Evolutionary conservation across 129 eudicot genomes (phyloP).

Genomic region (Flaveria bidentis): DNA sequence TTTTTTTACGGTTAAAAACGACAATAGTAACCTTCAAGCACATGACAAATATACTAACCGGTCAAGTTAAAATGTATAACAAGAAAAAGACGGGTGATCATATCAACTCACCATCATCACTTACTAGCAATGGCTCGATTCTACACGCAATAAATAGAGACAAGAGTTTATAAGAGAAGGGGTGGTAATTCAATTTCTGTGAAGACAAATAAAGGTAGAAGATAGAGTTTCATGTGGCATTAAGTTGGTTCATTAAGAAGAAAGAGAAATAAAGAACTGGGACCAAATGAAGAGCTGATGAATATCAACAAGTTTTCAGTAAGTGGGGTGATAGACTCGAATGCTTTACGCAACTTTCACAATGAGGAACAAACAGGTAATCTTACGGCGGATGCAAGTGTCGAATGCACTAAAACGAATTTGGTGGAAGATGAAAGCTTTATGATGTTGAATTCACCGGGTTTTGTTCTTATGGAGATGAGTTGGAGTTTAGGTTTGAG

Average conservation of each 20-base stretch:
- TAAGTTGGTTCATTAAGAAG: conserved; percentile 15
- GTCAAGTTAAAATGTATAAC: conserved; percentile 42
- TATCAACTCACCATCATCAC: conserved; percentile 19
- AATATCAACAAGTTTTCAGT: conserved; percentile 24
- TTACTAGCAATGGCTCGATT: conserved; percentile 13
- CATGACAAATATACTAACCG: conserved; percentile 18
- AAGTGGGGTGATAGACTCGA: no score
- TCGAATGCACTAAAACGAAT: not conserved
- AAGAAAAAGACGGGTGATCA: conserved; percentile 10
- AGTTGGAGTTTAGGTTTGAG: conserved; percentile 22
- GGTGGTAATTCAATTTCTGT: no score
- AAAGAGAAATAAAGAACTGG: conserved; percentile 19
- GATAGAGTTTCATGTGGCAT: not conserved
- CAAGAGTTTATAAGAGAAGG: no score
- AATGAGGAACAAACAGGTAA: not conserved
- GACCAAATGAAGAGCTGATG: conserved; percentile 16
- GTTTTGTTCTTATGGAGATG: conserved; percentile 17
- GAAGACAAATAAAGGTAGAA: no score
- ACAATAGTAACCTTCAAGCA: conserved; percentile 4
- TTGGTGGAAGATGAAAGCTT: not conserved
- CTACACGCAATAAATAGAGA: conserved; percentile 16
- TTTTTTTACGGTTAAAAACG: conserved; percentile 23
- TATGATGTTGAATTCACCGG: conserved; percentile 16
- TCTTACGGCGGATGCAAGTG: conserved; percentile 5
- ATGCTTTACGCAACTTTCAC: no score